Conservation (phyloP, 148 eudicot species). For the Beta vulgaris region DNA sequence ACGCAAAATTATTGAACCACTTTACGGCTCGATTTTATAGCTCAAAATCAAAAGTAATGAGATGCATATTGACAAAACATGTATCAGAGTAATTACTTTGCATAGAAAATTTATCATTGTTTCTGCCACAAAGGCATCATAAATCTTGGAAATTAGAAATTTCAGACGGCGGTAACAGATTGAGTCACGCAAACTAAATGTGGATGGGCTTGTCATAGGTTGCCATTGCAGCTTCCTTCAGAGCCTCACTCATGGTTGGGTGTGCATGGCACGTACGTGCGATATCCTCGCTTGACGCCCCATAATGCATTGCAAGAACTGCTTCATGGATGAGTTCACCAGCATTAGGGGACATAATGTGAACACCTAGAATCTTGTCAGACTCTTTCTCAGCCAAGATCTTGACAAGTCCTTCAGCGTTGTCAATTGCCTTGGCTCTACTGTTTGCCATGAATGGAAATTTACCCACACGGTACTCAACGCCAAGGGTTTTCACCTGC, state of each 20-base stretch:
- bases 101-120: constrained; percentile 12
- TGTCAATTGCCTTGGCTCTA: constrained; percentile 94
- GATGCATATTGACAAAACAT: constrained; percentile 4
- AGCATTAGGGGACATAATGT: constrained; percentile 90
- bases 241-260: constrained; percentile 98
- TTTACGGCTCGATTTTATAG: background rate
- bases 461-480: constrained; percentile 77
- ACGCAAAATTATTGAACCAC: constrained; percentile 5
- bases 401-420: constrained; percentile 92
- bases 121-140: constrained; percentile 6
- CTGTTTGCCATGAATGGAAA: constrained; percentile 93
- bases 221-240: constrained; percentile 95
- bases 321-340: constrained; percentile 98
- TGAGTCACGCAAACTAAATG: constrained; percentile 23
- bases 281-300: constrained; percentile 95
- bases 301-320: constrained; percentile 71
- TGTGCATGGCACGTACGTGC: constrained; percentile 99
- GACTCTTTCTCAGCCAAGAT: constrained; percentile 83
- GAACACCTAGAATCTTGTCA: constrained; percentile 88
- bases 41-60: constrained; percentile 4
- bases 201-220: constrained; percentile 46
- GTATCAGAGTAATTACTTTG: constrained; percentile 1
- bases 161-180: background rate
- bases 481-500: constrained; percentile 78
- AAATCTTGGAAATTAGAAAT: background rate